Base-by-base conservation (phyloP, 2,329 filamentous ascomycete genomes). In the Akanthomyces dipterigenus region DNA sequence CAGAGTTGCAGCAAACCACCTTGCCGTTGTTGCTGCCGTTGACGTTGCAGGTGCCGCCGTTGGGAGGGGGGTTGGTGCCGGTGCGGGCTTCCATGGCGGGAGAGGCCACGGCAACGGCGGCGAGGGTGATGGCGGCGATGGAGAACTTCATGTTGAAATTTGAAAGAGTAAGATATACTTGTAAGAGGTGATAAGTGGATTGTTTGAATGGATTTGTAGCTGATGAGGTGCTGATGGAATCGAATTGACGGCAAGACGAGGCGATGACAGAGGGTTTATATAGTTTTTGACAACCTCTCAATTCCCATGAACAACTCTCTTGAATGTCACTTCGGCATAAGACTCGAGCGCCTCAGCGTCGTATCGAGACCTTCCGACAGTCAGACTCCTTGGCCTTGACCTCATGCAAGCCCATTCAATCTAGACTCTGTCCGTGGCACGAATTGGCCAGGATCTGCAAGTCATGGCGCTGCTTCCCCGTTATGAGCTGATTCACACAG, bases 91-190 rank as follows among this genome's bases (percentile, higher is more conserved):
- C 48, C 48, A 43, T 31, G 24, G 20, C 18, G 31, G 56, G 48
- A 28, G 56, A 40, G 6, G 56, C 56, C 18, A 36, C 18, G 16
- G n/a, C 36, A 26, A 46, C 20, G 5, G 57, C 49, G 26, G 49
- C 57, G 22, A 60, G 40, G 26, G 49, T 26, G n/a, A 46, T 54
- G 18, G 38, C 28, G 20, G 57, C 48, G 18, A 46, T 22, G 26
- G 40, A 22, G 57, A 60, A 60, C 49, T 60, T 60, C 57, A 60
- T 60, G 18, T 31, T 53, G 57, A 50, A 36, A 28, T 16, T 12
- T 55, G 5, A 20, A 28, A 14, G 24, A 18, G 24, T 43, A 34
- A 54, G 2, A 3, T 31, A 28, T 56, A 16, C 6, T 42, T 55
- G n/a, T 34, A 34, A 22, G 1, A 36, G 38, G 8, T 42, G 4